Percentiles rank a stretch among this genome's conserved stretches.
Conservation (phyloP, 192 early-diverging fungal species). For the Linnemannia schmuckeri region DNA sequence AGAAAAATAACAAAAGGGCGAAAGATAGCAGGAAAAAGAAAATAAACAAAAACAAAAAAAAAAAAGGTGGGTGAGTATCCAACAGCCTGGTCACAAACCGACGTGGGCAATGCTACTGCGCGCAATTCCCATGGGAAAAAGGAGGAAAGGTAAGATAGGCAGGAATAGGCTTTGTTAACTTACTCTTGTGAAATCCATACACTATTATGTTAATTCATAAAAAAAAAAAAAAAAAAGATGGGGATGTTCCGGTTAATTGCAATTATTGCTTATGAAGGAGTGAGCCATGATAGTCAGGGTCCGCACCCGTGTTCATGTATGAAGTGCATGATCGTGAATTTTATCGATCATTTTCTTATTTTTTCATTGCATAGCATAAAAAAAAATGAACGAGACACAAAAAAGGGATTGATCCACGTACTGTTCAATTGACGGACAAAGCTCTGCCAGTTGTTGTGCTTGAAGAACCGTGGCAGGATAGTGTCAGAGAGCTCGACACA, state of each 20-base stretch:
- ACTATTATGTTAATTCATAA: constrained; percentile 40
- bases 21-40: not conserved
- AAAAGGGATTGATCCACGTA: constrained; percentile 32
- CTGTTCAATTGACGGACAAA: constrained; percentile 92
- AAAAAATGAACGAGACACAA: not conserved
- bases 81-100: not conserved
- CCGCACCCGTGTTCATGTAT: not conserved
- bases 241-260: not conserved
- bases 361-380: not conserved
- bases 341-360: not conserved
- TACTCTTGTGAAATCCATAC: constrained; percentile 87
- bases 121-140: not conserved
- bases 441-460: constrained; percentile 93
- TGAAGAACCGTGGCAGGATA: constrained; percentile 88
- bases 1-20: constrained; percentile 6
- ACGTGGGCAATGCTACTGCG: not conserved
- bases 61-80: not conserved
- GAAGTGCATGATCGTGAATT: not conserved
- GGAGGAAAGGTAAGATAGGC: not conserved
- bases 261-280: not conserved
- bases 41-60: not conserved
- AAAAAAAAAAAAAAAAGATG: not conserved
- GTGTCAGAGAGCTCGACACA: constrained; percentile 85
- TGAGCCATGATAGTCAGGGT: not conserved
- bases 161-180: not conserved